Evolutionary conservation across 1,284 basidiomycete genomes (phyloP), one percentile per base, ranked within the genome.

Genomic region (Phellinidium pouzarii): DNA sequence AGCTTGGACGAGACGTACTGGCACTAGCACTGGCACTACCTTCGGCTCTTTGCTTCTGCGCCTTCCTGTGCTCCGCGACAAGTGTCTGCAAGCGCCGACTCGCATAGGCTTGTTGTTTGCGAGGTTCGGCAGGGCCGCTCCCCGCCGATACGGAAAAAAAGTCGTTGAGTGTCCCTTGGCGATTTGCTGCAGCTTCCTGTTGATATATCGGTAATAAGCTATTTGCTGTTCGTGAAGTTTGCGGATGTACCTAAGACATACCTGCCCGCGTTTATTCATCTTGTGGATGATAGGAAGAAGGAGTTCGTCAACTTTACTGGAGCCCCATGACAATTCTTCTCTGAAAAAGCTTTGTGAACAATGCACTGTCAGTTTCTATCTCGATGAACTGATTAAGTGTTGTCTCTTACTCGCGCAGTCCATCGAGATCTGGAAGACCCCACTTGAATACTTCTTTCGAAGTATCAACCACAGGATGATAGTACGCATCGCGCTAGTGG

Each of bases 381-480:
- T 47, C 6, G 38, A 29, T 44, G 25, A 25, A 20, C 3, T 26
- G 20, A 11, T 3, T 5, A 23, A 9, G 11, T 4, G 17, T 38
- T 31, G n/a, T 12, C 11, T 70, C 84, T 59, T 64, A 92, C 89
- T 77, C 70, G 60, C 93, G 80, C 48, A 97, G 76, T 1, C 86
- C 91, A 62, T 97, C 93, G 1, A 99, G 79, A 64, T 98, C 94
- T 4, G 95, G 94, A 58, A 95, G 73, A 7, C 93, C 95, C 96
- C 96, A 99, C 61, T 92, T 91, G 66, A 99, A 99, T 0, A 90
- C 86, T 63, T 99, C 94, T 50, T 93, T 85, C 2, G 92, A 95
- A 48, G 82, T 79, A 65, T 98, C 94, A 4, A 97, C 89, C 0
- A 82, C 79, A 0, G 96, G 95, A 61, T 92, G 81, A 59, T 88